Evolutionary conservation across 2,329 filamentous ascomycete genomes (phyloP).

Genomic region (Cercospora nicotianae): DNA sequence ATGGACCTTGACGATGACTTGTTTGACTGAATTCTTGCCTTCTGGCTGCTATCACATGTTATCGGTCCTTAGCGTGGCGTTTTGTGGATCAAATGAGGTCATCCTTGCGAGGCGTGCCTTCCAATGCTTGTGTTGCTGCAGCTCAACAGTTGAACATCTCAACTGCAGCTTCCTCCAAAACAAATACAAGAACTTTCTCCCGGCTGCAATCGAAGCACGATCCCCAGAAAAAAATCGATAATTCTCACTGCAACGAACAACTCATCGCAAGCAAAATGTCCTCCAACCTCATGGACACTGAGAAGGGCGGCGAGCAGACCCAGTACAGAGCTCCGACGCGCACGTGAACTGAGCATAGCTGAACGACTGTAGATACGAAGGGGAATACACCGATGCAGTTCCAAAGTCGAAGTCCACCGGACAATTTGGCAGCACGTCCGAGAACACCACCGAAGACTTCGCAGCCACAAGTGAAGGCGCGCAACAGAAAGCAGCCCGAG

Average conservation of each 20-base stretch:
- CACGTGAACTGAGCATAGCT: background rate
- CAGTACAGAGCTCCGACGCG: conserved; percentile 45
- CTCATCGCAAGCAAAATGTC: conserved; percentile 44
- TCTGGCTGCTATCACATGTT: conserved; percentile 14
- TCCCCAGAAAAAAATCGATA: background rate
- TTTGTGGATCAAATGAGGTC: conserved; percentile 19
- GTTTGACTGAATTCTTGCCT: conserved; percentile 31
- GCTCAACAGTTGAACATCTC: conserved; percentile 14
- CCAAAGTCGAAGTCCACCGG: conserved; percentile 57
- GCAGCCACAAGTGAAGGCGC: conserved; percentile 34
- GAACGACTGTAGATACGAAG: conserved; percentile 58
- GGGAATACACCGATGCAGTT: conserved; percentile 51
- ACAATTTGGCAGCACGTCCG: conserved; percentile 49
- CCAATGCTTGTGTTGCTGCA: conserved; percentile 14
- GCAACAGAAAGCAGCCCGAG: conserved; percentile 40
- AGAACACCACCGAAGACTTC: conserved; percentile 38
- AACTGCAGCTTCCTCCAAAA: conserved; percentile 7
- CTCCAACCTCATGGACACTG: conserved; percentile 58
- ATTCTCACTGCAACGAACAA: too few species aligned
- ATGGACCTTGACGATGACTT: conserved; percentile 64
- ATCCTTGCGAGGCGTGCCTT: conserved; percentile 12
- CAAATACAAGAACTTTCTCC: background rate
- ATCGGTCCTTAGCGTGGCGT: conserved; percentile 35
- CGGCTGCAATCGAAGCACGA: background rate
- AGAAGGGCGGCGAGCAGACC: conserved; percentile 59